phyloP scores from a whole-genome alignment of 306 rosid species.

The Ochetophila trinervis region DNA sequence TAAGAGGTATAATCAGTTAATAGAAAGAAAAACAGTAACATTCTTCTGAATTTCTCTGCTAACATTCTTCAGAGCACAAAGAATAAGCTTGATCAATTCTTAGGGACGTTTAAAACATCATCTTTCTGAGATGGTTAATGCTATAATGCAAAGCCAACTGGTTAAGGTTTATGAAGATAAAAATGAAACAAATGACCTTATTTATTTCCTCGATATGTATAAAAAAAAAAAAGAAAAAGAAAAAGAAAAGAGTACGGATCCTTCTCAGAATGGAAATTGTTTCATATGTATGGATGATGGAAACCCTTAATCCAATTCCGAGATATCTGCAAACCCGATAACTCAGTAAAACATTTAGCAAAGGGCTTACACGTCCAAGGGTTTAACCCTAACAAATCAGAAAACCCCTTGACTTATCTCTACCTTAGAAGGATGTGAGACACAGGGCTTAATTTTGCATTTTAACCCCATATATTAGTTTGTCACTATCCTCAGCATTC shows the following conservation, averaged over 20 bases:
- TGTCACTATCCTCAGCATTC: too few species aligned
- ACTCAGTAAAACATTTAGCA: not conserved
- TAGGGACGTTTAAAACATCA: not conserved
- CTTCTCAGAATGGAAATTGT: not conserved
- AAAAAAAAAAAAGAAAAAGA: too few species aligned
- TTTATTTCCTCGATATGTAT: too few species aligned
- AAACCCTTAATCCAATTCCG: not conserved
- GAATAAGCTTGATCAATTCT: slow-evolving; percentile 4
- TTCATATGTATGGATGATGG: not conserved
- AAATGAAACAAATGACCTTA: too few species aligned
- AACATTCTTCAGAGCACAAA: slow-evolving; percentile 47
- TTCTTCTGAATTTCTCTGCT: slow-evolving; percentile 76
- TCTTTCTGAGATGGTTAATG: too few species aligned
- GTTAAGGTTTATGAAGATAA: too few species aligned
- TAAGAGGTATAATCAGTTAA: not conserved
- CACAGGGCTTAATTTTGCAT: too few species aligned
- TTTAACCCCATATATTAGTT: too few species aligned
- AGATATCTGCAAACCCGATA: not conserved
- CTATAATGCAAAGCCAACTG: too few species aligned
- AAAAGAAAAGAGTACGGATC: not conserved
- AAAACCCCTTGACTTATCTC: not conserved
- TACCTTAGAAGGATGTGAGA: not conserved
- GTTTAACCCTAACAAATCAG: not conserved
- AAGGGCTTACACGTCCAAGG: not conserved
- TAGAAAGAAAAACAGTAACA: slow-evolving; percentile 34